A percentile compares a stretch with the other conserved stretches of the same genome.
Conservation (phyloP, 1,139 yeast species). For the Debaryomycetaceae sp. region DNA sequence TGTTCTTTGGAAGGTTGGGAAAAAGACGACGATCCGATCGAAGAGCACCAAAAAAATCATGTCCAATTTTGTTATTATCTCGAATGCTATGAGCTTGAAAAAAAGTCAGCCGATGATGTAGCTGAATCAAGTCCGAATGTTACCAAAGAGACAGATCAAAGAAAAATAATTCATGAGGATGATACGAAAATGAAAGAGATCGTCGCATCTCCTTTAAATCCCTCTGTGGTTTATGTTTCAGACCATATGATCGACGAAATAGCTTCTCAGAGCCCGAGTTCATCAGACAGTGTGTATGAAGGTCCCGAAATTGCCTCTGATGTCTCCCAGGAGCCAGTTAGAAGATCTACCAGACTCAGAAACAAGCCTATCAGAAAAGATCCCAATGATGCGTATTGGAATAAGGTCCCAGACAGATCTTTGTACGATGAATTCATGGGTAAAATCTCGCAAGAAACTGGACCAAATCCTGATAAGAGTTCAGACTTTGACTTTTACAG, state of each 20-base stretch:
- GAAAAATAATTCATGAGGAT: background rate
- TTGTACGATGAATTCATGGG: slow-evolving; percentile 19
- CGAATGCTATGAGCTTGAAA: slow-evolving; percentile 5
- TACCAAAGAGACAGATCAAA: background rate
- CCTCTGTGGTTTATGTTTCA: background rate
- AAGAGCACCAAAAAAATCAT: slow-evolving; percentile 46
- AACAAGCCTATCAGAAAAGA: slow-evolving; percentile 7
- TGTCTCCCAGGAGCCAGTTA: background rate
- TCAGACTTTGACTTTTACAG: background rate
- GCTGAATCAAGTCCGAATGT: background rate
- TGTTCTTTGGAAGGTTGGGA: slow-evolving; percentile 73
- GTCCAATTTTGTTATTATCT: slow-evolving; percentile 48
- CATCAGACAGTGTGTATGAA: background rate
- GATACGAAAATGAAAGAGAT: background rate
- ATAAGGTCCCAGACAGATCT: slow-evolving; percentile 22
- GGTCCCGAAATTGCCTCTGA: background rate
- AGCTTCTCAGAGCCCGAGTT: background rate
- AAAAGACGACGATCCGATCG: slow-evolving; percentile 57
- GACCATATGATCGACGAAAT: background rate
- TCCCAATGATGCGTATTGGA: slow-evolving; percentile 23
- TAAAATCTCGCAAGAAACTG: background rate
- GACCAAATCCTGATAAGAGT: background rate
- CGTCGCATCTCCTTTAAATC: background rate
- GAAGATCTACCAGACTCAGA: slow-evolving; percentile 3
- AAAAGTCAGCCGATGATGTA: background rate